Evolutionary conservation across 768 basidiomycete species (phyloP), one percentile per base, ranked within the genome.

Genomic region (Mycena belliarum): DNA sequence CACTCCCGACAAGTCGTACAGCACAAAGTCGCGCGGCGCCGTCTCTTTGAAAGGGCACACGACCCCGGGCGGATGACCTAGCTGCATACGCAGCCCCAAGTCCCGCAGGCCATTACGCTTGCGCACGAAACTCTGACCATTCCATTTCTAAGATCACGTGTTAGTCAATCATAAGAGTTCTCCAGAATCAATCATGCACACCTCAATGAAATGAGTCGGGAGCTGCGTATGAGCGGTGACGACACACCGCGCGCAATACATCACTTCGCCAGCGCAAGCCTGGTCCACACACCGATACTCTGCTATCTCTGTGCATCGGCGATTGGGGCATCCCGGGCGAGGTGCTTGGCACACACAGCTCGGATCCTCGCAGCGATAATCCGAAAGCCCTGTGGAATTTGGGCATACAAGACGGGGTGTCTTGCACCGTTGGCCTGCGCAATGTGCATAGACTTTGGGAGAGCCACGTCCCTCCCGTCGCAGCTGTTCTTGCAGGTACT

Each of bases 1-100:
- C 10, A 65, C 41, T 3, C 63, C 63, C 2, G 40, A 23, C 8
- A 47, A 15, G 25, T 62, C 45, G 41, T 59, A 51, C 12, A 63
- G 18, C 1, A 56, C 52, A 24, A 65, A 61, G 28, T 53, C 52
- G 23, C 12, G 15, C 0, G n/a, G 16, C 0, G 45, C 49, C 1
- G 48, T 9, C 6, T n/a, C 1, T 12, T 16, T 26, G 18, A 16
- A 45, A 0, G 49, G 43, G 7, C 59, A 60, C 3, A 46, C 52
- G 0, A 28, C 41, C 1, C 32, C 49, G 37, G 61, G 59, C 29
- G 29, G 29, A 6, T n/a, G n/a, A n/a, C 29, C 29, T 6, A 32
- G 7, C 29, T 32, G 29, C 12, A 32, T 32, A 6, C 29, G 29
- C 7, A 32, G 29, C 11, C 63, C 63, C 2, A 65, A 56, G 6